phyloP scores from a whole-genome alignment of 1,139 yeast species.

The Suhomyces bokatorum region DNA sequence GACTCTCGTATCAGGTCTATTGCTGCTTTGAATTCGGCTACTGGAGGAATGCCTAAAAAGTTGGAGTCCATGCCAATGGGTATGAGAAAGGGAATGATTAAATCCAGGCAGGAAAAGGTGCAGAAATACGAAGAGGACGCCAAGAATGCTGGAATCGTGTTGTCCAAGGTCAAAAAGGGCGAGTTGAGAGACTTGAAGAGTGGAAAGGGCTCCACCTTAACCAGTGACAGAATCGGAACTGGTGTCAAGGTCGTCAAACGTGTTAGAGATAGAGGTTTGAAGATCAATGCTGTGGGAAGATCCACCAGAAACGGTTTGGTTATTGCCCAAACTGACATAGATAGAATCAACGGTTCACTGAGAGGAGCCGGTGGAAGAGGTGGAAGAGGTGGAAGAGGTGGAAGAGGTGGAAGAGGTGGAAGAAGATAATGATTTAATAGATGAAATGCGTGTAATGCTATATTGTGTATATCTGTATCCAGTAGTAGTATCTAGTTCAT shows the following conservation, averaged over 20 bases:
- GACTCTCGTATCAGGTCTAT: conserved; percentile 63
- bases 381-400: conserved; percentile 15
- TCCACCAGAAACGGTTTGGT: conserved; percentile 80
- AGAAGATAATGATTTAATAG: conserved; percentile 1
- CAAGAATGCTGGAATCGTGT: conserved; percentile 80
- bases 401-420: conserved; percentile 5
- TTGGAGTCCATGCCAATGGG: conserved; percentile 85
- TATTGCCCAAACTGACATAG: conserved; percentile 71
- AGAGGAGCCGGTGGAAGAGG: conserved; percentile 14
- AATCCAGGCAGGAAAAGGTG: conserved; percentile 53
- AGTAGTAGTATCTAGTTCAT: not conserved
- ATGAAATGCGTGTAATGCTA: not conserved
- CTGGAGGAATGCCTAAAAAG: conserved; percentile 40
- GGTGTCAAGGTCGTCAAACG: conserved; percentile 35
- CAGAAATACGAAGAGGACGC: conserved; percentile 72
- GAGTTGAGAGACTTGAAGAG: conserved; percentile 56
- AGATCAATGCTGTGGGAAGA: conserved; percentile 75
- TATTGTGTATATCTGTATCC: not conserved
- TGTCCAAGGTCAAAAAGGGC: conserved; percentile 66
- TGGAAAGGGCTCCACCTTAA: conserved; percentile 54
- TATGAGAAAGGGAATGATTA: conserved; percentile 80
- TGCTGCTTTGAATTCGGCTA: conserved; percentile 51
- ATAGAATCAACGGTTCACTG: conserved; percentile 34
- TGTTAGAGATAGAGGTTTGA: conserved; percentile 73
- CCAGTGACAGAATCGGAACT: conserved; percentile 60